A percentile compares a stretch with the other conserved stretches of the same genome.
Conservation (phyloP, 2,329 filamentous ascomycete genomes). For the Phialophora macrospora region DNA sequence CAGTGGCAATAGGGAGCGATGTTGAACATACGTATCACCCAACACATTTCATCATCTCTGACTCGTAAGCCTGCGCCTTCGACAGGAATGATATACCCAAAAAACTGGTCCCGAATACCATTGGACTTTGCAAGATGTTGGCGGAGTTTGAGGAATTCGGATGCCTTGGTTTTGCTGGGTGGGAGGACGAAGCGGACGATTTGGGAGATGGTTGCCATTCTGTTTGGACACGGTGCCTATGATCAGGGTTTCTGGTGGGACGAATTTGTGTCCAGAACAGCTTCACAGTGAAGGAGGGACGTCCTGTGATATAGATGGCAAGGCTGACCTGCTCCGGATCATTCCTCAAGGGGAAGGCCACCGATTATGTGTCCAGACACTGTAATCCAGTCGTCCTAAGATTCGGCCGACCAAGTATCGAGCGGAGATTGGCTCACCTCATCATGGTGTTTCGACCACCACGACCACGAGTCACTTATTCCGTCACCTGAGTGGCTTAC, state of each 20-base stretch:
- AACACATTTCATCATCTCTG: constrained; percentile 21
- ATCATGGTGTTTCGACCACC: not conserved
- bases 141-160: constrained; percentile 21
- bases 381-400: too few species aligned
- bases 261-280: too few species aligned
- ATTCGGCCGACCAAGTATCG: not conserved
- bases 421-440: not conserved
- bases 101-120: constrained; percentile 14
- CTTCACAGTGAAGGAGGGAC: too few species aligned
- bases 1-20: not conserved
- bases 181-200: constrained; percentile 28
- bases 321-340: too few species aligned
- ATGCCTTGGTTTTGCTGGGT: constrained; percentile 5
- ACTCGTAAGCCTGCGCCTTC: constrained; percentile 4
- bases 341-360: too few species aligned
- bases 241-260: too few species aligned
- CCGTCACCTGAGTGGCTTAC: not conserved
- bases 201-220: constrained; percentile 19
- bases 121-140: constrained; percentile 6
- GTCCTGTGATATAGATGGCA: too few species aligned
- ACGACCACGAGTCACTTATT: not conserved
- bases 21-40: constrained; percentile 22
- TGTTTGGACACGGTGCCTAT: too few species aligned
- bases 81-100: constrained; percentile 9
- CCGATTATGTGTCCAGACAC: too few species aligned